Evolutionary conservation across 225 moss, liverwort and hornwort species (phyloP), one percentile per base, ranked within the genome.

Genomic region (Takakia lepidozioides): DNA sequence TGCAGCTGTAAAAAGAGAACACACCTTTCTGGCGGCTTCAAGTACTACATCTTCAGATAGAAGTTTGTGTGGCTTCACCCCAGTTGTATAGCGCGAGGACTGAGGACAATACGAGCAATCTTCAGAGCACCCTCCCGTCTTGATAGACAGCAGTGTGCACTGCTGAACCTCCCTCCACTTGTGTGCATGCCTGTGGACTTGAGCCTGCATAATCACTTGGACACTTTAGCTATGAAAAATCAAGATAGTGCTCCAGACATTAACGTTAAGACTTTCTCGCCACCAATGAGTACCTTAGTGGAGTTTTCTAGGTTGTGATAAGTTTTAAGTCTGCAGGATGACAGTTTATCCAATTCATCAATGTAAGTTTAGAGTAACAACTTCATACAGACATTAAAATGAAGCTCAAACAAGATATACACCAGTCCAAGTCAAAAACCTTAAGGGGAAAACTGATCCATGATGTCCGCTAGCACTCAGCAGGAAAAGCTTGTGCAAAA

Each of bases 61-160:
- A 55, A 98, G 52, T 62, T 87, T 98, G 20, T 87, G 85, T 10
- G 98, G 80, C 64, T 91, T 81, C 51, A 98, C 98, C 19, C 70
- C 75, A 5, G 98, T 98, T 22, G 57, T 71, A 54, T 98, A 85
- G 15, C 87, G 85, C 29, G 98, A 83, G 29, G 98, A 91, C 29
- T 98, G 98, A 50, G 98, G 91, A 46, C 98, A 98, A 41, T 91
- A 98, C 2, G 98, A 82, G 65, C 98, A 98, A 30, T 98, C 87
- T 64, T 91, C 98, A 3, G 98, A 87, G 55, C 91, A 98, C 9
- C 91, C 98, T n/a, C 98, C 98, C 18, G 98, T 98, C 66, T 98
- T 98, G 61, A 98, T 87, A 38, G 98, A 98, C 49, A 98, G 65
- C 56, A 98, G 78, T 32, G 98, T 91, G 62, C 98, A 98, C 54